Evolutionary conservation across 2,329 filamentous ascomycete species (phyloP), one percentile per base, ranked within the genome.

Genomic region (Knoxdaviesia proteae): DNA sequence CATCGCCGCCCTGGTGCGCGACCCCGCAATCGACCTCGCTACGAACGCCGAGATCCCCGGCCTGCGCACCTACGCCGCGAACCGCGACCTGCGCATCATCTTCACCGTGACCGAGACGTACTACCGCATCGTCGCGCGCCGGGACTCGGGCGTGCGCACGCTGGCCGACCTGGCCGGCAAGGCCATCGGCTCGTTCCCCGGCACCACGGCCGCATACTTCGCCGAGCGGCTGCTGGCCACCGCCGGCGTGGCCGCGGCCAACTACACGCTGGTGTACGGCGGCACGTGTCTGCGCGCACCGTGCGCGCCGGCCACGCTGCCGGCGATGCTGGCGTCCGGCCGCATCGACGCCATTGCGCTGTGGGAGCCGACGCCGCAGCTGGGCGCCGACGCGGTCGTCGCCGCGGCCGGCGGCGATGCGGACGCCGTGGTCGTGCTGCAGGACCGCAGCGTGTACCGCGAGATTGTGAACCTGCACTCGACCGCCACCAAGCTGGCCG

Each of bases 11-110:
- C 36, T 47, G 9, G 38, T 40, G 5, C n/a, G 41, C 29, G 40
- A 46, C 36, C 38, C 30, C 32, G 42, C 29, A 35, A 30, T 47
- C 33, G 44, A 45, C 42, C 41, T 47, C 11, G 46, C 38, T 38
- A 42, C 46, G 35, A 47, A 47, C 38, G 44, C 46, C 41, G 46
- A 47, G 39, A 47, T 40, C 37, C 46, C 40, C 34, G 36, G 41
- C 7, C 42, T 46, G 6, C 39, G 42, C 32, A 36, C 42, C 9
- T 43, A 38, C 38, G 38, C 29, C 9, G 38, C 31, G 20, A 32
- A 42, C 36, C 38, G 38, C 30, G 43, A 41, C 42, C 35, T 47
- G 7, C 44, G 46, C 36, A 45, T 47, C 9, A 47, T 46, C 42
- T 47, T 43, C 46, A 46, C 44, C 31, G 34, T 46, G 9, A 42